phyloP scores from a whole-genome alignment of 331 rosid species.

The Quercus tomentella region DNA sequence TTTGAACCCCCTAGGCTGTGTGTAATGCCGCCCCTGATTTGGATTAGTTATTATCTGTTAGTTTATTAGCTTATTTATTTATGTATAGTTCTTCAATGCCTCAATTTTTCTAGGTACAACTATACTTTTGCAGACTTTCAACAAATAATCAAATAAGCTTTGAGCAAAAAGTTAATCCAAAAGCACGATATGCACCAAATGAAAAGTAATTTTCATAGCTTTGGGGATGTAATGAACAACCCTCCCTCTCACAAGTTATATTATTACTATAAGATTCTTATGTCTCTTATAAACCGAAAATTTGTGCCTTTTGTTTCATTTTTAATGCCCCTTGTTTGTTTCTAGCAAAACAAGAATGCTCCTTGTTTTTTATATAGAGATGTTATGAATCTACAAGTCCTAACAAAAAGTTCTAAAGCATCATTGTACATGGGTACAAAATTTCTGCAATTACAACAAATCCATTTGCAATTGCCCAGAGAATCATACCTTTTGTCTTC shows the following conservation, averaged over 20 bases:
- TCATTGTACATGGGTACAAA: not conserved
- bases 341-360: not conserved
- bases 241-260: too few relatives aligned
- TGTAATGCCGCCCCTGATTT: too few relatives aligned
- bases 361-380: not conserved
- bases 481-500: slow-evolving; percentile 40
- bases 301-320: not conserved
- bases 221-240: not conserved
- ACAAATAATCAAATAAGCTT: not conserved
- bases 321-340: not conserved
- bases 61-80: too few relatives aligned
- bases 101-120: too few relatives aligned
- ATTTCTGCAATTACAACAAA: not conserved
- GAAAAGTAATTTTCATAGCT: not conserved
- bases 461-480: not conserved
- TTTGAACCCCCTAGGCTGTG: too few relatives aligned
- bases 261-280: not conserved
- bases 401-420: not conserved
- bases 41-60: too few relatives aligned
- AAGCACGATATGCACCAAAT: too few relatives aligned
- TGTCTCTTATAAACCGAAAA: not conserved
- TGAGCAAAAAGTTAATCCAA: too few relatives aligned
- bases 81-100: too few relatives aligned
- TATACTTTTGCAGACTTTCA: too few relatives aligned
- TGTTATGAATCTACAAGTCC: not conserved